Conservation (phyloP, 1,139 yeast genomes). For the Yamadazyma blattariae region DNA sequence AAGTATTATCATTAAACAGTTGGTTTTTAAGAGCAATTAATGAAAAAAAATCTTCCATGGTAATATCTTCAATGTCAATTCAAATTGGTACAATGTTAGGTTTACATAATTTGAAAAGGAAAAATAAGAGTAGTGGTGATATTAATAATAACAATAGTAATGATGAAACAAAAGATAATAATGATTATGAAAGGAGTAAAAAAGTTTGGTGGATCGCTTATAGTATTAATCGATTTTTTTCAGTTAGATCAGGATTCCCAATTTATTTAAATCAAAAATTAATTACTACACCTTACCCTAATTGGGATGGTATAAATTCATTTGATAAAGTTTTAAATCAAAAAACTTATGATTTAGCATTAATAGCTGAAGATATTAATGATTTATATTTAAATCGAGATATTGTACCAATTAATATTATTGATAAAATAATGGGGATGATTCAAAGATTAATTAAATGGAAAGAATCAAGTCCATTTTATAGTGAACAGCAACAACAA, state of each 20-base stretch:
- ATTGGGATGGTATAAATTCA: background rate
- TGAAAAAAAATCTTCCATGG: constrained; percentile 3
- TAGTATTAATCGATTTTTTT: constrained; percentile 5
- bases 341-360: constrained; percentile 6
- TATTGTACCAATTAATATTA: background rate
- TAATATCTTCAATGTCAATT: constrained; percentile 5
- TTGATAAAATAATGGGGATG: constrained; percentile 4
- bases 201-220: constrained; percentile 6
- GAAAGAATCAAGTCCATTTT: constrained; percentile 7
- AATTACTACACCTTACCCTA: constrained; percentile 4
- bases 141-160: no score
- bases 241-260: constrained; percentile 5
- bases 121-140: no score
- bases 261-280: constrained; percentile 1
- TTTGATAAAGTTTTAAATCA: background rate
- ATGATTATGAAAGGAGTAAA: constrained; percentile 1
- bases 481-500: background rate
- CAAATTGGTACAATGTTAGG: constrained; percentile 5
- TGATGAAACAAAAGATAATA: background rate
- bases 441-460: constrained; percentile 7
- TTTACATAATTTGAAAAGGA: constrained; percentile 1
- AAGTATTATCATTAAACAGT: constrained; percentile 5
- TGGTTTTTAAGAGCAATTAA: constrained; percentile 6
- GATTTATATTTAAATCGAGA: constrained; percentile 4
- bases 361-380: constrained; percentile 6